Base-by-base conservation (phyloP, 2,329 filamentous ascomycete species). In the Botrytis tulipae region DNA sequence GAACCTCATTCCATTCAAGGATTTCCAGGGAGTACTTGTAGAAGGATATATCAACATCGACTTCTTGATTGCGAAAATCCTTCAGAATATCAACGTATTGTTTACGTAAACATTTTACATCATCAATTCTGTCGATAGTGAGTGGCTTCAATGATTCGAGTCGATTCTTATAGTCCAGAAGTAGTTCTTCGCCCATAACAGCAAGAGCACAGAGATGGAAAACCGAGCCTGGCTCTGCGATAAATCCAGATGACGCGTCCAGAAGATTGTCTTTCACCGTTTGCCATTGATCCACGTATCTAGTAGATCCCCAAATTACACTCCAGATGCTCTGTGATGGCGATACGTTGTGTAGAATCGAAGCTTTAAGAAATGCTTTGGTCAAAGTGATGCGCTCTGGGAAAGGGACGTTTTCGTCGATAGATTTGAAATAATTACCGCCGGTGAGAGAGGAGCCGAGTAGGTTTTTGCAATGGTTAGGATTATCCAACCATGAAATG, bases 11-110 rank as follows among this genome's bases (percentile, higher is more conserved):
- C 59, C 65, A 68, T 54, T 75, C 75, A 40, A 76, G 65, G 3
- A 78, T 74, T 32, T 76, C 74, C 32, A 77, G 42, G 29, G 77
- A 74, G 37, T 77, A 67, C 70, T 75, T 77, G 44, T 78, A 78
- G 32, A 75, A 74, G 9, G 72, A 73, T 42, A 75, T 68, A 35
- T 77, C 73, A 16, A 75, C 70, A 44, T 66, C 72, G 16, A 71
- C 48, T 8, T 71, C 69, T 25, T 72, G 65, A 51, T 75, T 42
- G n/a, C 73, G 62, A 51, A 74, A 76, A 44, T 77, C 76, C 44
- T 74, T 73, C 9, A 78, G n/a, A 35, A 77, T 76, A n/a, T 68
- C 29, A 18, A 78, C 37, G 46, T 76, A 77, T 18, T 72, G 71
- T 63, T 62, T 69, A 59, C 73, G 66, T 61, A 69, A 32, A 69